Evolutionary conservation across 2,329 filamentous ascomycete species (phyloP).

Genomic region (Grosmannia serpens): DNA sequence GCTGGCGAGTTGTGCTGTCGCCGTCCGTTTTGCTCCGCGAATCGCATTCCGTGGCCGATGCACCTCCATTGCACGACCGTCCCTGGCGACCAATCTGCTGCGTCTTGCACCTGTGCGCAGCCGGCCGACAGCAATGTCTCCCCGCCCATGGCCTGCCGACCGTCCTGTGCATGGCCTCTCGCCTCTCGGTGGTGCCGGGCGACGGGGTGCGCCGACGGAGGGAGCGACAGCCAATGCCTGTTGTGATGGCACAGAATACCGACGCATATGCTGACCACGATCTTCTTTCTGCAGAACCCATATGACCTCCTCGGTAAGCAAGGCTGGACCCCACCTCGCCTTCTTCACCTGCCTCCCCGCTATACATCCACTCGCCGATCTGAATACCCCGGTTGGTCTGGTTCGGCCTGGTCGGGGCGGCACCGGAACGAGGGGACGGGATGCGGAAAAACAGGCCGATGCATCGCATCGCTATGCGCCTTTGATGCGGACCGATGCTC

Average conservation of each 20-base stretch:
- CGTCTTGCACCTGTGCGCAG: not conserved
- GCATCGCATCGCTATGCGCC: not conserved
- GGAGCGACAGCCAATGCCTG: not conserved
- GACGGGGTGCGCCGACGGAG: not conserved
- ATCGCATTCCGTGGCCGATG: constrained; percentile 1
- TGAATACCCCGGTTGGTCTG: not conserved
- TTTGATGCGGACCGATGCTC: not conserved
- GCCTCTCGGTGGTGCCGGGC: not conserved
- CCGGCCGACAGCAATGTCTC: not conserved
- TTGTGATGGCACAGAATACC: not conserved
- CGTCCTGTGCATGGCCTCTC: not conserved
- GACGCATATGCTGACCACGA: not conserved
- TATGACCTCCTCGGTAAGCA: constrained; percentile 92
- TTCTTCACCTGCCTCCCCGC: not conserved
- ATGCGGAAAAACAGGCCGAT: not conserved
- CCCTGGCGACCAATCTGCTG: not conserved
- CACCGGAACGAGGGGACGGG: not conserved
- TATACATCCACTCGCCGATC: not conserved
- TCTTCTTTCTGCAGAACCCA: constrained; percentile 56
- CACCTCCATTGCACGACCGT: not conserved
- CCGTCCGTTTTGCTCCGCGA: not conserved
- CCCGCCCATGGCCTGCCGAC: not conserved
- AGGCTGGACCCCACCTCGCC: no score
- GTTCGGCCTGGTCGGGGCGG: not conserved
- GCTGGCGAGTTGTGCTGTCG: not conserved